These are phyloP conservation scores for Stromatinia cepivora DNA, from an alignment of 2,329 filamentous ascomycete species.

Conservation along the genomic window DNA sequence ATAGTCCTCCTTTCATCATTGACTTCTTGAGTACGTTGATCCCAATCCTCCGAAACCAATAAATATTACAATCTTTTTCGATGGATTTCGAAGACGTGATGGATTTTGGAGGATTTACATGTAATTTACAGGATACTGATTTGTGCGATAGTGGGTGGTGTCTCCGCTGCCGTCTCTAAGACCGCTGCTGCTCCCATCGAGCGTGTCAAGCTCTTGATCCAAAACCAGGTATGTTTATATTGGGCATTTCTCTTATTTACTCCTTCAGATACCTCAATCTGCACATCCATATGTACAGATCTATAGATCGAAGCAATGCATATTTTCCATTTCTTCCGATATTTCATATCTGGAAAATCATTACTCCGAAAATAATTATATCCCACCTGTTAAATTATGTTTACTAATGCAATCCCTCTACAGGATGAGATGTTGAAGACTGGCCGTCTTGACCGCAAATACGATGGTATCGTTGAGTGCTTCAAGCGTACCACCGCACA, in stretches of 20 bases:
- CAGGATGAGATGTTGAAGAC: slow-evolving; percentile 99
- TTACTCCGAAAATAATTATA: background rate
- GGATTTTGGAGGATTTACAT: slow-evolving; percentile 15
- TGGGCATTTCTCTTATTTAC: slow-evolving; percentile 13
- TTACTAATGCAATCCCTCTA: slow-evolving; percentile 31
- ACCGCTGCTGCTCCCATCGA: slow-evolving; percentile 99
- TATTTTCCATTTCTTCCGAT: slow-evolving; percentile 12
- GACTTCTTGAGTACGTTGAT: slow-evolving; percentile 94
- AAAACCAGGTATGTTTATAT: slow-evolving; percentile 86
- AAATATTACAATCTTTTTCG: slow-evolving; percentile 25
- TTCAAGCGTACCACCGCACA: slow-evolving; percentile 87
- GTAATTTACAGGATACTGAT: slow-evolving; percentile 30
- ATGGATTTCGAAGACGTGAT: slow-evolving; percentile 24
- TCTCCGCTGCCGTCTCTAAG: slow-evolving; percentile 99
- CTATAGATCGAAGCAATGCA: background rate
- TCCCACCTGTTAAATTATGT: slow-evolving; percentile 6
- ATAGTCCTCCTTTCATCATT: slow-evolving; percentile 80
- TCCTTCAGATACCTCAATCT: slow-evolving; percentile 28
- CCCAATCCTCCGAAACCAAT: slow-evolving; percentile 26
- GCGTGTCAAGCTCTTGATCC: slow-evolving; percentile 99
- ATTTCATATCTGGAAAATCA: slow-evolving; percentile 6
- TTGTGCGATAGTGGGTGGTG: slow-evolving; percentile 84
- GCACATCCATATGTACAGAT: slow-evolving; percentile 22
- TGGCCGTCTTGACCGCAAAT: slow-evolving; percentile 97
- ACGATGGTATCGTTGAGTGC: slow-evolving; percentile 91